Evolutionary conservation across 2,329 filamentous ascomycete genomes (phyloP), one percentile per base, ranked within the genome.

Genomic region (Fusarium sp.): DNA sequence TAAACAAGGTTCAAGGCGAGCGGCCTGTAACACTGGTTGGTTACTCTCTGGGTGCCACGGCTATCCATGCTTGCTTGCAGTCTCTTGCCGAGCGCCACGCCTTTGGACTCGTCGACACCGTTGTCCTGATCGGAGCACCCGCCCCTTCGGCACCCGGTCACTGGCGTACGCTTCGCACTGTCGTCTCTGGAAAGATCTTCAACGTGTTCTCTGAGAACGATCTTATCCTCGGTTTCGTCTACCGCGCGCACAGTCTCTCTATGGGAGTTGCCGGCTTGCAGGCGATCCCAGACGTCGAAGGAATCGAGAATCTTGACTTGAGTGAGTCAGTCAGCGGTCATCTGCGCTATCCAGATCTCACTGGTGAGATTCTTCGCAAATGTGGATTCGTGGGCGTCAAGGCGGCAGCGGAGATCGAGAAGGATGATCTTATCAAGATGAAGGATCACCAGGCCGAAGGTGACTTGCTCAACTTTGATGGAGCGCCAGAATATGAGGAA

Each of bases 141-240:
- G 90, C 93, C 0, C 94, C 95, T 0, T 93, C 92, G 0, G 89
- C 92, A 52, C 83, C 89, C 0, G 87, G 87, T 2, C 90, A 94
- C 75, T 98, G 95, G 95, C 89, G 92, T 52, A 86, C 90, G 40
- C 90, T 97, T 74, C 90, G 94, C 34, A 90, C 89, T 52, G 94
- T 96, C 1, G 94, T 97, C 1, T 90, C 92, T 2, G 95, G 95
- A 3, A 89, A 93, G 66, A 87, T 98, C 9, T 93, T 97, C 76
- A 98, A 98, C 76, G 94, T 96, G 10, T 98, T 93, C 83, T 96
- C 94, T 2, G 91, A 92, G 62, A 95, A 96, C 69, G 95, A 98
- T 82, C 93, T 94, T 78, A 91, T 98, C 35, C 90, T 98, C 1
- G 95, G 91, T 1, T 96, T 98, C 80, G 85, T 98, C 20, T 98